phyloP scores from a whole-genome alignment of 2,329 filamentous ascomycete genomes.

The Aureobasidium sp. region DNA sequence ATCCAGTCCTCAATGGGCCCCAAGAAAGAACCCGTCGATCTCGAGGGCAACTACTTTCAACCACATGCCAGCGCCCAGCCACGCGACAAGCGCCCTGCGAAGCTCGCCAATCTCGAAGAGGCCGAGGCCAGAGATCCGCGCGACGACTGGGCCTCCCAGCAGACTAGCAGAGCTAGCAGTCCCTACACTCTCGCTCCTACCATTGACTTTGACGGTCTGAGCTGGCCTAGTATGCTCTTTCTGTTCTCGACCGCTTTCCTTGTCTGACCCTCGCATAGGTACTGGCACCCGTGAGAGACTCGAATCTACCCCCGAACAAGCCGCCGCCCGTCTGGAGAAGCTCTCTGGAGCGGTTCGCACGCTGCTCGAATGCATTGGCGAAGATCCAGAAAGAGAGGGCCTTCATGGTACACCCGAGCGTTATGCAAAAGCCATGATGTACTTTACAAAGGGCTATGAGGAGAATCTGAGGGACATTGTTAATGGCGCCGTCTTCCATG shows the following conservation, averaged over 20 bases:
- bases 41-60: slow-evolving; percentile 26
- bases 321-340: slow-evolving; percentile 51
- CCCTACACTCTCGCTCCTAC: slow-evolving; percentile 46
- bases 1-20: slow-evolving; percentile 52
- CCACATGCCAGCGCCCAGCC: neutral
- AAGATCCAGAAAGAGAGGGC: slow-evolving; percentile 59
- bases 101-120: slow-evolving; percentile 35
- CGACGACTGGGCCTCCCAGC: slow-evolving; percentile 48
- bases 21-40: slow-evolving; percentile 39
- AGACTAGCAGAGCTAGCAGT: slow-evolving; percentile 41
- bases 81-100: slow-evolving; percentile 14
- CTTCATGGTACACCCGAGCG: slow-evolving; percentile 65
- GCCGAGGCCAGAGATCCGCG: slow-evolving; percentile 47
- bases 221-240: slow-evolving; percentile 44
- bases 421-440: slow-evolving; percentile 92
- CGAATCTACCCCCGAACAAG: slow-evolving; percentile 52
- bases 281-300: slow-evolving; percentile 57
- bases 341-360: slow-evolving; percentile 57
- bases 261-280: slow-evolving; percentile 34
- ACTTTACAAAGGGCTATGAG: slow-evolving; percentile 95
- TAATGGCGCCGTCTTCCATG: slow-evolving; percentile 90
- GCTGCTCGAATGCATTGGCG: slow-evolving; percentile 59
- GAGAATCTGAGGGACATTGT: slow-evolving; percentile 88
- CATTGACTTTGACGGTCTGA: slow-evolving; percentile 50
- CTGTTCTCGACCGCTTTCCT: neutral